Evolutionary conservation across 2,329 filamentous ascomycete species (phyloP), one percentile per base, ranked within the genome.

Genomic region (Fusarium avenaceum): DNA sequence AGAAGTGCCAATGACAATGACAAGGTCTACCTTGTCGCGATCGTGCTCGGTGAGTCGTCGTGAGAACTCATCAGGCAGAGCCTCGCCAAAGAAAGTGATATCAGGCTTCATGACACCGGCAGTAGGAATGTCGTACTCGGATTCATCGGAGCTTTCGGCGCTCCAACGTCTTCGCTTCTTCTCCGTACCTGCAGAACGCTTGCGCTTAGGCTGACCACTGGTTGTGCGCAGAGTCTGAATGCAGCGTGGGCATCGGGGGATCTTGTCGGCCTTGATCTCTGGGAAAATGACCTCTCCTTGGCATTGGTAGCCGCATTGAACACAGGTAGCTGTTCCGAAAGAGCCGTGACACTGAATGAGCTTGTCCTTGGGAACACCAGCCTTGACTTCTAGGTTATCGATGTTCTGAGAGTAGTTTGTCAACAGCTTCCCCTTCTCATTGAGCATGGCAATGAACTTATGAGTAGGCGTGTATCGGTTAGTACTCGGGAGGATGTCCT

Each of bases 401-500:
- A 99, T 98, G 79, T 99, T 99, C 78, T 99, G 96, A 1, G 96
- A 97, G 82, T 97, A 99, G 81, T 98, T 97, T 42, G 94, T 98
- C 62, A 97, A 87, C 8, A 99, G 87, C 79, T 97, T 97, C 69
- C 88, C 89, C 78, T 94, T 92, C 71, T 95, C 87, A 79, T 99
- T 92, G 35, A 99, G 86, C 72, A 97, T 85, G 33, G 90, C 89
- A 75, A 99, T 96, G 81, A 99, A 99, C 53, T 91, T 90, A 83
- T 99, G 96, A 0, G 96, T 98, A 0, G 95, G 94, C 1, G 95
- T 94, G 82, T 89, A 97, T 73, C 89, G 89, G 70, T 92, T 89
- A 15, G 90, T 89, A 22, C 89, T 87, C 13, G 95, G 94, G 30
- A 98, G 82, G 68, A 98, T 97, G 76, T 97, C 93, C 77, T 93